Conservation (phyloP, 352 stramenopile species). For the Globisporangium parvum region DNA sequence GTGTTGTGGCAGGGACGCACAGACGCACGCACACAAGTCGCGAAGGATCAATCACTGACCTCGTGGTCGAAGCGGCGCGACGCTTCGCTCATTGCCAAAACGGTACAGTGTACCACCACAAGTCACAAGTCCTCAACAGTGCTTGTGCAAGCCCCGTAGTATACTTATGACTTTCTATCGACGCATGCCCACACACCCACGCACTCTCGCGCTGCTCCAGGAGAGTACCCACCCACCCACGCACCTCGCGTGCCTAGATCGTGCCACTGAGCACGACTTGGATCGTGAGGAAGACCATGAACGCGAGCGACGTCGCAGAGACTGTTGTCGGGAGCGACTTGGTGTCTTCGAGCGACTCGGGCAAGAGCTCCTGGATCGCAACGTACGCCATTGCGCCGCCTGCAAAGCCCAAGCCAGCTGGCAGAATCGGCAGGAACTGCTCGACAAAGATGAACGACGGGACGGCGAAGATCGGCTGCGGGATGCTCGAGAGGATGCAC, state of each 20-base stretch:
- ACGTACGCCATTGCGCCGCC: slow-evolving; percentile 97
- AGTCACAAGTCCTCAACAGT: no score
- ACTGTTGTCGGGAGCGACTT: slow-evolving; percentile 67
- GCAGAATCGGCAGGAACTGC: slow-evolving; percentile 93
- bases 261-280: slow-evolving; percentile 67
- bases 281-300: slow-evolving; percentile 81
- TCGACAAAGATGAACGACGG: slow-evolving; percentile 91
- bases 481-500: slow-evolving; percentile 89
- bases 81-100: no score
- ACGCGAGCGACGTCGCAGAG: slow-evolving; percentile 61
- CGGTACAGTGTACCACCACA: no score
- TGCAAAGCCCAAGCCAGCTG: slow-evolving; percentile 94
- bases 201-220: neutral
- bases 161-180: no score
- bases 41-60: no score
- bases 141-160: no score
- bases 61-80: no score
- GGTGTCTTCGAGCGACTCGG: slow-evolving; percentile 81
- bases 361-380: slow-evolving; percentile 80
- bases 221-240: neutral
- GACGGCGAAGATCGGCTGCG: slow-evolving; percentile 97
- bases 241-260: slow-evolving; percentile 8
- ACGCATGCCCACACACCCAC: neutral
- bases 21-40: no score
- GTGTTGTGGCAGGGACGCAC: no score